These are phyloP conservation scores for California macrophylla DNA, from an alignment of 441 rosid genomes.

Conservation along the genomic window DNA sequence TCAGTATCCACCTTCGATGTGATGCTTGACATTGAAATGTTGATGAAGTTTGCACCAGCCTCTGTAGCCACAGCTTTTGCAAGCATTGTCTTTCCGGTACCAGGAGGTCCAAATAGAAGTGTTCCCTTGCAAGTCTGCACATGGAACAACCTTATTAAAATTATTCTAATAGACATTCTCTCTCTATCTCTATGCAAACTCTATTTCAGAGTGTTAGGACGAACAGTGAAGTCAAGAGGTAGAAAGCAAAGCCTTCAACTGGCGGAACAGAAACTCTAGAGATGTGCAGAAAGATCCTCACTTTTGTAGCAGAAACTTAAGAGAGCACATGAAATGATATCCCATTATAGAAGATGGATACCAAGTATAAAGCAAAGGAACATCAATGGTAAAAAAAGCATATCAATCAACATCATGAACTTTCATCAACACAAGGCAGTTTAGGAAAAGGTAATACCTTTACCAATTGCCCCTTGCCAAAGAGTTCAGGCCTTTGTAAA, in stretches of 20 bases:
- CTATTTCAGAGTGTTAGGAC: neutral
- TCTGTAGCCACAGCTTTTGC: conserved; percentile 99
- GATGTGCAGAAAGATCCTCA: neutral
- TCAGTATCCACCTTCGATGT: conserved; percentile 38
- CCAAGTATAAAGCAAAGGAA: neutral
- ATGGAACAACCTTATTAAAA: conserved; percentile 2
- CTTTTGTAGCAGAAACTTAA: neutral
- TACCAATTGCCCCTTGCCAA: conserved; percentile 91
- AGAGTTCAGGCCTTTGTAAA: conserved; percentile 96
- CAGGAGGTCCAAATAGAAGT: conserved; percentile 96
- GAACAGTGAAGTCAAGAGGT: neutral
- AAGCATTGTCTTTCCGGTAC: conserved; percentile 98
- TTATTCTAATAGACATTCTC: neutral
- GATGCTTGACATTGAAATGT: conserved; percentile 98
- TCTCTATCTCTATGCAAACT: neutral
- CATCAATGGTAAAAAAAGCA: neutral
- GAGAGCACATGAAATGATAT: neutral
- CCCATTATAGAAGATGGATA: neutral
- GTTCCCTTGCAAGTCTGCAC: conserved; percentile 90
- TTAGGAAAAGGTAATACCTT: conserved; percentile 39
- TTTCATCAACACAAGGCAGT: neutral
- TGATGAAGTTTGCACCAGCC: conserved; percentile 98
- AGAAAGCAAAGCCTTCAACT: neutral
- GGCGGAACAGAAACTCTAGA: neutral
- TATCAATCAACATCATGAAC: neutral